Percentiles rank a stretch among this genome's conserved stretches.
These are phyloP conservation scores for Candida jianshihensis DNA, from an alignment of 805 yeast species.

Conservation along the genomic window DNA sequence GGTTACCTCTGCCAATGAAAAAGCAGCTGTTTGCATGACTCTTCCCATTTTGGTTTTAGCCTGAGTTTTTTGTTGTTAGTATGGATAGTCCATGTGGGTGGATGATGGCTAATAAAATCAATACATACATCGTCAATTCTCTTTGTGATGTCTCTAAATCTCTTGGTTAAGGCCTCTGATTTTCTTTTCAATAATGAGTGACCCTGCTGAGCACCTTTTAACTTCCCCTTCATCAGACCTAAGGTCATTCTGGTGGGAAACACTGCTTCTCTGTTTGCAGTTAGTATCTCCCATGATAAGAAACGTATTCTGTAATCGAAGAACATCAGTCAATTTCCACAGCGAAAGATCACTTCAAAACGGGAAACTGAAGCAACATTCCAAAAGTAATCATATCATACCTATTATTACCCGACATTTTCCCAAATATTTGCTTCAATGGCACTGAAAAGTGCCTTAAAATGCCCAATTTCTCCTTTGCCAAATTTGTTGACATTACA, in stretches of 20 bases:
- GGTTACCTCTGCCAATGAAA: conserved; percentile 92
- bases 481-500: neutral
- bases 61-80: conserved; percentile 10
- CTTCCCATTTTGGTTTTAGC: conserved; percentile 96
- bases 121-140: conserved; percentile 71
- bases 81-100: too few species aligned
- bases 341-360: neutral
- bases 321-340: neutral
- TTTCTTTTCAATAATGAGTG: conserved; percentile 89
- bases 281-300: neutral
- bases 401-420: conserved; percentile 20
- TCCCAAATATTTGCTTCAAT: neutral
- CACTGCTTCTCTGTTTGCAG: conserved; percentile 86
- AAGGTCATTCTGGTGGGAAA: conserved; percentile 98
- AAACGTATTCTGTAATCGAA: neutral
- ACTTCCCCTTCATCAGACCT: conserved; percentile 88
- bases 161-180: conserved; percentile 92
- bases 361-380: neutral
- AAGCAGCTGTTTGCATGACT: conserved; percentile 97
- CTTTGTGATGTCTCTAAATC: conserved; percentile 92
- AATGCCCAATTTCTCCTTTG: too few species aligned
- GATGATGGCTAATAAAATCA: neutral
- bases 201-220: conserved; percentile 97
- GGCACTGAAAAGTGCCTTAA: too few species aligned
- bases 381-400: conserved; percentile 3